Conservation (phyloP, 108 stramenopile genomes). For the Parietichytrium sp. region DNA sequence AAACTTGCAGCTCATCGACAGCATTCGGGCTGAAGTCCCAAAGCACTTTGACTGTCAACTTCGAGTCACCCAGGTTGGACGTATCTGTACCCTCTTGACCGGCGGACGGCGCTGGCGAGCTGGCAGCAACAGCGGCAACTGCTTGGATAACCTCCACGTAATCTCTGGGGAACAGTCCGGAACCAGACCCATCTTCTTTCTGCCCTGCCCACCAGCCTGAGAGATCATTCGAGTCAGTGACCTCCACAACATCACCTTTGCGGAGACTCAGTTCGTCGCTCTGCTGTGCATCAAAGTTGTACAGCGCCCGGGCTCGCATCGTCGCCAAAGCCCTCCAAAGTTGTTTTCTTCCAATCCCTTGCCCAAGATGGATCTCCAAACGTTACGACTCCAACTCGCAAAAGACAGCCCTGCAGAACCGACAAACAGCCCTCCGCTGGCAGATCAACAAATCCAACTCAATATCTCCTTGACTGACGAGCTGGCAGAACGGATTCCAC, state of each 20-base stretch:
- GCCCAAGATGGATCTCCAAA: too few species aligned
- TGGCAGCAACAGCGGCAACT: not conserved
- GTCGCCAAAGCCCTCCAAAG: too few species aligned
- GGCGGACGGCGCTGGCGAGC: not conserved
- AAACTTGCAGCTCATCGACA: slow-evolving; percentile 1
- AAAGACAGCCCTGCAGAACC: too few species aligned
- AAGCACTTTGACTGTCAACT: not conserved
- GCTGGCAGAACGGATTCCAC: too few species aligned
- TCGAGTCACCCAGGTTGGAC: not conserved
- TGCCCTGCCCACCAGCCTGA: not conserved
- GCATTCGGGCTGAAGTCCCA: slow-evolving; percentile 20
- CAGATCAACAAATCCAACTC: too few species aligned
- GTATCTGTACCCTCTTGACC: not conserved
- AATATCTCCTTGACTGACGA: too few species aligned
- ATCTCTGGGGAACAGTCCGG: slow-evolving; percentile 14
- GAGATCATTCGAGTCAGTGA: not conserved
- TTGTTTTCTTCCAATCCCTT: too few species aligned
- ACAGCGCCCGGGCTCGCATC: slow-evolving; percentile 9
- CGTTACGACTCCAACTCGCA: too few species aligned
- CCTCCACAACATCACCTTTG: not conserved
- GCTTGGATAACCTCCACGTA: not conserved
- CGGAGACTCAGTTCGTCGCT: not conserved
- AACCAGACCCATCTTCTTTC: not conserved
- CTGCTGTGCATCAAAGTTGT: slow-evolving; percentile 11
- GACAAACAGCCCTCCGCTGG: too few species aligned